Evolutionary conservation across 805 yeast species (phyloP).

Genomic region (Starmerella scarabaei): DNA sequence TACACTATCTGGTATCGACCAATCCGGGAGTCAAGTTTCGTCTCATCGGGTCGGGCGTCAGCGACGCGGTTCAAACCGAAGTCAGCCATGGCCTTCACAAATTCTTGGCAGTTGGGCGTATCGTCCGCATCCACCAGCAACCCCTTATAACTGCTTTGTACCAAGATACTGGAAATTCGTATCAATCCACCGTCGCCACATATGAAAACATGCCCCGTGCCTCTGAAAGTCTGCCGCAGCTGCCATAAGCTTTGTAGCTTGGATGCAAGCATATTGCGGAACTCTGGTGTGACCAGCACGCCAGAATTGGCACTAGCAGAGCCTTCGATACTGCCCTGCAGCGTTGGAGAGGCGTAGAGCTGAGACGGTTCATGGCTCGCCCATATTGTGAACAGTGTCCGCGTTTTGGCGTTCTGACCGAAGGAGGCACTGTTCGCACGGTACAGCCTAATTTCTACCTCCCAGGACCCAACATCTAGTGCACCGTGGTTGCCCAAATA

Average conservation of each 20-base stretch:
- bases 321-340: not conserved
- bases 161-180: constrained; percentile 55
- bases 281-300: constrained; percentile 28
- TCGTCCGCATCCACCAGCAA: constrained; percentile 43
- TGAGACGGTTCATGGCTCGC: constrained; percentile 24
- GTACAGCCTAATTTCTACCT: constrained; percentile 53
- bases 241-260: constrained; percentile 62
- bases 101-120: constrained; percentile 14
- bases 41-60: not conserved
- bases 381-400: constrained; percentile 24
- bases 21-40: not conserved
- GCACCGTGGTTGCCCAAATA: constrained; percentile 57
- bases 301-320: constrained; percentile 25
- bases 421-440: constrained; percentile 43
- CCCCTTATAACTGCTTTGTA: constrained; percentile 65
- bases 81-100: constrained; percentile 5
- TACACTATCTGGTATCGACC: constrained; percentile 12
- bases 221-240: constrained; percentile 52
- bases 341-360: constrained; percentile 22
- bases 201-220: constrained; percentile 59
- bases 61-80: not conserved
- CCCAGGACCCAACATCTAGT: constrained; percentile 49
- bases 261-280: constrained; percentile 41
- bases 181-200: constrained; percentile 37
- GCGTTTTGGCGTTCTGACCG: constrained; percentile 8